Evolutionary conservation across 441 rosid species (phyloP).

Genomic region (Metrosideros polymorpha): DNA sequence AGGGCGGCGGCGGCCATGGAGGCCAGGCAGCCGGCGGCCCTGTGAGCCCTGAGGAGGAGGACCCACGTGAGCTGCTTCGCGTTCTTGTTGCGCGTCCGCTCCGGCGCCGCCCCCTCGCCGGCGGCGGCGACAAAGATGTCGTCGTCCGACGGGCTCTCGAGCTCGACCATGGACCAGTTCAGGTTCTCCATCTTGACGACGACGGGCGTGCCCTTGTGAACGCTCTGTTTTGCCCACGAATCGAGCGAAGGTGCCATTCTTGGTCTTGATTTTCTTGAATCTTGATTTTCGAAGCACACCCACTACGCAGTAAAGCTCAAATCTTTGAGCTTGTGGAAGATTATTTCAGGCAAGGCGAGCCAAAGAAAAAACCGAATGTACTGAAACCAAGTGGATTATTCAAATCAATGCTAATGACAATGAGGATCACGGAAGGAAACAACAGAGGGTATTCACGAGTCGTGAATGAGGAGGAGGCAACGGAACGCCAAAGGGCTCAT

Average conservation of each 20-base stretch:
- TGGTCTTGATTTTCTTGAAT: background rate
- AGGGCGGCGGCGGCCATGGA: conserved; percentile 61
- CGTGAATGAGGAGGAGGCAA: background rate
- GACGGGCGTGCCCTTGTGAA: conserved; percentile 79
- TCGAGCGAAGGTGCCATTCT: conserved; percentile 69
- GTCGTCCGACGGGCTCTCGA: conserved; percentile 61
- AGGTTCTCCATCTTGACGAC: conserved; percentile 94
- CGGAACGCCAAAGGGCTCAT: background rate
- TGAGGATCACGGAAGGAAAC: background rate
- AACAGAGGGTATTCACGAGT: background rate
- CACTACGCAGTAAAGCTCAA: background rate
- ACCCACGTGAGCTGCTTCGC: conserved; percentile 97
- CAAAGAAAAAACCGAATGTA: background rate
- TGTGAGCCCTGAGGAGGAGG: conserved; percentile 86
- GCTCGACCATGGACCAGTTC: conserved; percentile 94
- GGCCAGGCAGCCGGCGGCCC: conserved; percentile 87
- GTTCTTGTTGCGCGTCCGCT: conserved; percentile 63
- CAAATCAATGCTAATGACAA: background rate
- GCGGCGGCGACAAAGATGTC: conserved; percentile 37
- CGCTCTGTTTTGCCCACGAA: conserved; percentile 69
- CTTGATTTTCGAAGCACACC: background rate
- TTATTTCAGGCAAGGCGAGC: background rate
- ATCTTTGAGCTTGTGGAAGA: background rate
- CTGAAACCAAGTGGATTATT: background rate
- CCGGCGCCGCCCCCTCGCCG: conserved; percentile 10